These are phyloP conservation scores for Paramarasmius palmivorus DNA, from an alignment of 1,284 basidiomycete genomes.

Conservation along the genomic window DNA sequence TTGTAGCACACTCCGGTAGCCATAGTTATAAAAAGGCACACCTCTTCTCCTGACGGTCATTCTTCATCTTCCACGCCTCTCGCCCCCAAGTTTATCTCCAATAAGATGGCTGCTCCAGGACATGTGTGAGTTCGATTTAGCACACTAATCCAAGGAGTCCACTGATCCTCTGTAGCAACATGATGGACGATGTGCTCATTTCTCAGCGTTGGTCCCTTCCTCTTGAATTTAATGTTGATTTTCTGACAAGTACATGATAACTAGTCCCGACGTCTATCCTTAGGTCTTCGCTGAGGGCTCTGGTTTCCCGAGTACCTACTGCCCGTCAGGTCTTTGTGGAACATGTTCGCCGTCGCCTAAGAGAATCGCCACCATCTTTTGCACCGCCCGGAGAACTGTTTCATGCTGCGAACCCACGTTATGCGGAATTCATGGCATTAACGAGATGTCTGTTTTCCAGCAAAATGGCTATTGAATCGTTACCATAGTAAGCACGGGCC, in stretches of 20 bases:
- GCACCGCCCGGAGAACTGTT: slow-evolving; percentile 14
- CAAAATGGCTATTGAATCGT: slow-evolving; percentile 17
- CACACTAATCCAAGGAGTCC: too few relatives aligned
- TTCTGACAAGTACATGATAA: background rate
- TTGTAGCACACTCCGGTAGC: too few relatives aligned
- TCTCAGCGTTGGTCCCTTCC: slow-evolving; percentile 12
- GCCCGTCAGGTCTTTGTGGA: slow-evolving; percentile 16
- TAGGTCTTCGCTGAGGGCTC: slow-evolving; percentile 14
- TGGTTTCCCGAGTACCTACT: slow-evolving; percentile 13
- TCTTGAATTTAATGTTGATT: background rate
- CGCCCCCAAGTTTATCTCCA: too few relatives aligned
- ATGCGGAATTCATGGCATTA: slow-evolving; percentile 11
- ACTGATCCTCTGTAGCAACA: slow-evolving; percentile 13
- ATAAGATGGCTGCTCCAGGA: too few relatives aligned
- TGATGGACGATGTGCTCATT: slow-evolving; percentile 24
- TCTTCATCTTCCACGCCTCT: too few relatives aligned
- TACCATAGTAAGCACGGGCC: slow-evolving; percentile 16
- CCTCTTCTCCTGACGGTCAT: too few relatives aligned
- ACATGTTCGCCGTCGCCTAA: slow-evolving; percentile 17
- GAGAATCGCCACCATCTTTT: slow-evolving; percentile 11
- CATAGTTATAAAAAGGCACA: too few relatives aligned
- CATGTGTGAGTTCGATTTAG: too few relatives aligned
- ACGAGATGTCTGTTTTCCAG: slow-evolving; percentile 19
- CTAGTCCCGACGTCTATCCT: slow-evolving; percentile 17
- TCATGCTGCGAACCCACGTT: background rate